These are phyloP conservation scores for Phialocephala subalpina DNA, from an alignment of 2,329 filamentous ascomycete species.

Conservation along the genomic window DNA sequence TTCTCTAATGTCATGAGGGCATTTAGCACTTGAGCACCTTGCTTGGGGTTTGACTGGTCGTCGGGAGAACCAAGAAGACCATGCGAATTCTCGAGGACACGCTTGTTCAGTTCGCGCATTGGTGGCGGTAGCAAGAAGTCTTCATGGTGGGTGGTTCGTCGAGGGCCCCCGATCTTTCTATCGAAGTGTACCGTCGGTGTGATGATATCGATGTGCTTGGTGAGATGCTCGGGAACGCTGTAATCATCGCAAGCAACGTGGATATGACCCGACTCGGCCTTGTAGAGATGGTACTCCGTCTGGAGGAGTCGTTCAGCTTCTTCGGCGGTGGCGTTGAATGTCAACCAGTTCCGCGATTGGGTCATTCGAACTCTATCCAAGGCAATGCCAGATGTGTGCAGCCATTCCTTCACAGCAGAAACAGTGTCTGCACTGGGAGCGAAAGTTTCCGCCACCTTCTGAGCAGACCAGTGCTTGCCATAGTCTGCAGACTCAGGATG, in stretches of 20 bases:
- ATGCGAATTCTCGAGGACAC: slow-evolving; percentile 13
- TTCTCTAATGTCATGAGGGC: slow-evolving; percentile 40
- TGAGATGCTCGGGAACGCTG: slow-evolving; percentile 40
- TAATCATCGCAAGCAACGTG: slow-evolving; percentile 44
- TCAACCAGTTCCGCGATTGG: slow-evolving; percentile 36
- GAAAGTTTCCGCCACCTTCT: slow-evolving; percentile 54
- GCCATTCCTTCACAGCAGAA: slow-evolving; percentile 59
- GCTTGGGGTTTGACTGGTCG: slow-evolving; percentile 38
- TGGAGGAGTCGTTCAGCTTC: slow-evolving; percentile 60
- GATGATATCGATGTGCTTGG: slow-evolving; percentile 43
- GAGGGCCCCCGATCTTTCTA: slow-evolving; percentile 28
- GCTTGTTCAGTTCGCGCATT: slow-evolving; percentile 25
- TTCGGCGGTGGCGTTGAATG: slow-evolving; percentile 44
- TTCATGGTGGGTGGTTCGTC: slow-evolving; percentile 47
- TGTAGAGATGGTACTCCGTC: slow-evolving; percentile 59
- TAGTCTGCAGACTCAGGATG: slow-evolving; percentile 54
- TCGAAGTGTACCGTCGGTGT: slow-evolving; percentile 46
- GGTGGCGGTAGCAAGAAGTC: slow-evolving; percentile 48
- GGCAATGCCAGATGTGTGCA: slow-evolving; percentile 59
- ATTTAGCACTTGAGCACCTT: slow-evolving; percentile 35
- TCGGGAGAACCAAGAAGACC: slow-evolving; percentile 41
- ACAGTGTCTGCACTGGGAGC: slow-evolving; percentile 53
- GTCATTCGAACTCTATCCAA: slow-evolving; percentile 57
- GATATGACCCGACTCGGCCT: slow-evolving; percentile 57
- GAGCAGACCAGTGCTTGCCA: slow-evolving; percentile 55